A percentile compares a stretch with the other conserved stretches of the same genome.
phyloP scores from a whole-genome alignment of 768 basidiomycete species.

The Gymnopilus junonius region DNA sequence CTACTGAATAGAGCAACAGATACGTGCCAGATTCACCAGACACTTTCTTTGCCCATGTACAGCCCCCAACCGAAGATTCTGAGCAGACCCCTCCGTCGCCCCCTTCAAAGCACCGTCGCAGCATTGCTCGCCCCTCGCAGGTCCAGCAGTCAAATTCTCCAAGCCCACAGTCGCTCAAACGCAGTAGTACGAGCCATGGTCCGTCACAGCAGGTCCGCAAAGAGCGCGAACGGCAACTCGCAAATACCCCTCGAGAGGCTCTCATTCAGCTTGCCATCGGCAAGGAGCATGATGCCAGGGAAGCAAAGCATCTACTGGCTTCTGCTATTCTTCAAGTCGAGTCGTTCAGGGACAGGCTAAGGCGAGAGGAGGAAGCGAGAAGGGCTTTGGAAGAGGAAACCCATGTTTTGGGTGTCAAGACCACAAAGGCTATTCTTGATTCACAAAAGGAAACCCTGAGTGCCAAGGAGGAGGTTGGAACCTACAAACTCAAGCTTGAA shows the following conservation, averaged over 20 bases:
- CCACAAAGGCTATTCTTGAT: conserved; percentile 29
- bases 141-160: neutral
- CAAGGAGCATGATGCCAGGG: conserved; percentile 31
- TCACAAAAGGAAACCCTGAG: conserved; percentile 30
- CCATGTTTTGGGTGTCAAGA: conserved; percentile 25
- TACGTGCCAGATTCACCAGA: conserved; percentile 20
- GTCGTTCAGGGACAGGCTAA: conserved; percentile 18
- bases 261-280: conserved; percentile 30
- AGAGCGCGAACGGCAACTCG: conserved; percentile 30
- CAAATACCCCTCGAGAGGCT: conserved; percentile 27
- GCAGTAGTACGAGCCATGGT: conserved; percentile 8
- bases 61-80: conserved; percentile 23
- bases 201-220: conserved; percentile 19
- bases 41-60: conserved; percentile 19
- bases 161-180: conserved; percentile 9
- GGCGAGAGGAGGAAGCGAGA: conserved; percentile 17
- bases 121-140: neutral
- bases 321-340: conserved; percentile 32
- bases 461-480: conserved; percentile 29
- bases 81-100: conserved; percentile 16
- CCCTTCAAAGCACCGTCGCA: conserved; percentile 3
- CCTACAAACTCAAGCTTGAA: conserved; percentile 30
- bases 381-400: conserved; percentile 28
- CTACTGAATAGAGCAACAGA: conserved; percentile 7
- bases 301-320: conserved; percentile 31